Conservation (phyloP, 768 basidiomycete genomes). For the Termitomyces sp. region DNA sequence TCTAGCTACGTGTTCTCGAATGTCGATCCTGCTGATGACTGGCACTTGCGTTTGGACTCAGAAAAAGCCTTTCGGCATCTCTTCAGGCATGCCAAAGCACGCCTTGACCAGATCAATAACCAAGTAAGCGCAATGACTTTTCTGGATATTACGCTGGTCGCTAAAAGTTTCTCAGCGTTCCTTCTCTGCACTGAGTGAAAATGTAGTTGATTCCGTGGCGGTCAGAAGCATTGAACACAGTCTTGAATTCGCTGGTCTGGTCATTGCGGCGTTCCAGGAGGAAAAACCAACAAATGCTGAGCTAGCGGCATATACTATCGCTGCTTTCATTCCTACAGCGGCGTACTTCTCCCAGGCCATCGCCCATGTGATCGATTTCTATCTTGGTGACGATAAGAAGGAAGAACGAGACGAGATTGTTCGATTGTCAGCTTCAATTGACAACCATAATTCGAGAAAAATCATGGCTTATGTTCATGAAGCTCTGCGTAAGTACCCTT, state of each 20-base stretch:
- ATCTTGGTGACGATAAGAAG: slow-evolving; percentile 37
- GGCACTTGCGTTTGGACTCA: slow-evolving; percentile 41
- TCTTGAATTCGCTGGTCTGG: slow-evolving; percentile 28
- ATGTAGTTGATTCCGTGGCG: slow-evolving; percentile 11
- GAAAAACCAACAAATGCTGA: slow-evolving; percentile 22
- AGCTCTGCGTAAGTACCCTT: slow-evolving; percentile 38
- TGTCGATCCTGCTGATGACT: slow-evolving; percentile 42
- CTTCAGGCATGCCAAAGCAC: slow-evolving; percentile 23
- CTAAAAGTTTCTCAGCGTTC: not conserved
- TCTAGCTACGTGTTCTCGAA: slow-evolving; percentile 43
- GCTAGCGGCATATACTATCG: slow-evolving; percentile 48
- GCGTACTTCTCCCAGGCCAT: slow-evolving; percentile 54
- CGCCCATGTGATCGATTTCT: slow-evolving; percentile 58
- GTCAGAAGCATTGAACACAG: slow-evolving; percentile 19
- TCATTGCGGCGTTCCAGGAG: slow-evolving; percentile 19
- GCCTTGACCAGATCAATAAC: slow-evolving; percentile 24
- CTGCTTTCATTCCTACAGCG: slow-evolving; percentile 52
- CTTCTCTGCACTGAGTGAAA: not conserved
- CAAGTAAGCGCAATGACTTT: slow-evolving; percentile 14
- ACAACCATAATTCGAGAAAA: slow-evolving; percentile 19
- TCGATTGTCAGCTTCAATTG: slow-evolving; percentile 23
- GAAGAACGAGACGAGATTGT: slow-evolving; percentile 38
- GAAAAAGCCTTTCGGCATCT: slow-evolving; percentile 26
- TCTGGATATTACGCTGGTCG: not conserved
- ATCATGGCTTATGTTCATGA: slow-evolving; percentile 43